phyloP scores from a whole-genome alignment of 345 rosid genomes.

The Psidium guajava region DNA sequence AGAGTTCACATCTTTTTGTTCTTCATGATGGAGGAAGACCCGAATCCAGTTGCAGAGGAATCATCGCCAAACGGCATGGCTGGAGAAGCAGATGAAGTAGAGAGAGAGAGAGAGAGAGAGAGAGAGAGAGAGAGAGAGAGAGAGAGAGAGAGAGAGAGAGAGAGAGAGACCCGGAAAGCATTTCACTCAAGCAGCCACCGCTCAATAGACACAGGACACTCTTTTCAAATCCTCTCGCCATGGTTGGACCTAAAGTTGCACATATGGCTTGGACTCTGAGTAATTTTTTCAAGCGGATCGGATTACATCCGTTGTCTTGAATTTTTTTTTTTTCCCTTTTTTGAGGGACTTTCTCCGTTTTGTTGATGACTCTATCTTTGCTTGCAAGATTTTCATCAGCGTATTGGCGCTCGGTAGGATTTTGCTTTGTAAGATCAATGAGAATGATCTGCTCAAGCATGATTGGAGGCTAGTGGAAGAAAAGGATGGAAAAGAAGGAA shows the following conservation, averaged over 20 bases:
- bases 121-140: conserved; percentile 18
- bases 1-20: background rate
- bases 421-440: conserved; percentile 57
- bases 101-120: conserved; percentile 38
- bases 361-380: background rate
- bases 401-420: background rate
- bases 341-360: background rate
- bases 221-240: conserved; percentile 70
- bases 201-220: conserved; percentile 64
- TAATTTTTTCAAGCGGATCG: conserved; percentile 6
- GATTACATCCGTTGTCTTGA: background rate
- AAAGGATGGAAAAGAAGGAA: too few relatives aligned
- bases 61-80: background rate
- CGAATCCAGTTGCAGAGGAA: background rate
- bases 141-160: conserved; percentile 20
- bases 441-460: conserved; percentile 86
- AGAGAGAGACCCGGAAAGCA: conserved; percentile 60
- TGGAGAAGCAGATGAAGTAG: conserved; percentile 20
- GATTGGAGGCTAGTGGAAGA: conserved; percentile 48
- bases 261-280: conserved; percentile 85
- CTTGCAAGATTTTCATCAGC: background rate
- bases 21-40: conserved; percentile 36
- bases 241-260: conserved; percentile 83
- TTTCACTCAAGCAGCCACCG: conserved; percentile 50
- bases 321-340: background rate